Conservation (phyloP, 441 rosid genomes). For the Melianthus villosus region DNA sequence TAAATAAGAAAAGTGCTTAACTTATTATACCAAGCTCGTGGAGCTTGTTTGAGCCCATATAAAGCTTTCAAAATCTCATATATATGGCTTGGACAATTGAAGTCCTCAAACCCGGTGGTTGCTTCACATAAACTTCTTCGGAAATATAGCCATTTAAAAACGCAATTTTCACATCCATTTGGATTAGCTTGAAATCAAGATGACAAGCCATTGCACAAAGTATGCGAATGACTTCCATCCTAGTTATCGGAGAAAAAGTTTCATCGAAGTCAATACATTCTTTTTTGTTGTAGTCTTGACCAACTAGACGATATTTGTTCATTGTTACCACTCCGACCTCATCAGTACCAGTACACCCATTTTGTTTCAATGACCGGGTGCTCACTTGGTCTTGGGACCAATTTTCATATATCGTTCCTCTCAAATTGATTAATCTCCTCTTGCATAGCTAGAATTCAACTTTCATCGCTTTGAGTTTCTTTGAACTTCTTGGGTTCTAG, state of each 20-base stretch:
- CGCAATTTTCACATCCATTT: constrained; percentile 4
- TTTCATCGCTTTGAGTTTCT: no score
- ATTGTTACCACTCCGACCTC: background rate
- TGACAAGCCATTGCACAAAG: background rate
- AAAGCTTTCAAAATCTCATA: background rate
- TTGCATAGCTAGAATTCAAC: no score
- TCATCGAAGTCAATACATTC: background rate
- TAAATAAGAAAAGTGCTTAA: background rate
- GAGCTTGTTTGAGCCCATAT: constrained; percentile 1
- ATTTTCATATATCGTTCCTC: background rate
- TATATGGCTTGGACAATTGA: background rate
- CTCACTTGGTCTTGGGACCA: background rate
- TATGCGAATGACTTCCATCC: background rate
- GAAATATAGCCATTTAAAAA: constrained; percentile 1
- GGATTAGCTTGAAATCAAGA: background rate
- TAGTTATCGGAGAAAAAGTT: background rate
- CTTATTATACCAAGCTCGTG: background rate
- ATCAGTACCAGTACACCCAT: background rate
- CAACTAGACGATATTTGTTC: background rate
- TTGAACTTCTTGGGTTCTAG: no score
- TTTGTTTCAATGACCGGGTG: background rate
- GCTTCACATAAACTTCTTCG: background rate
- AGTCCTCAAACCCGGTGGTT: constrained; percentile 3
- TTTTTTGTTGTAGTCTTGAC: background rate
- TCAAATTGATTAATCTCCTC: no score